These are phyloP conservation scores for Lactuca saligna DNA, from an alignment of 129 eudicot species.

Conservation along the genomic window DNA sequence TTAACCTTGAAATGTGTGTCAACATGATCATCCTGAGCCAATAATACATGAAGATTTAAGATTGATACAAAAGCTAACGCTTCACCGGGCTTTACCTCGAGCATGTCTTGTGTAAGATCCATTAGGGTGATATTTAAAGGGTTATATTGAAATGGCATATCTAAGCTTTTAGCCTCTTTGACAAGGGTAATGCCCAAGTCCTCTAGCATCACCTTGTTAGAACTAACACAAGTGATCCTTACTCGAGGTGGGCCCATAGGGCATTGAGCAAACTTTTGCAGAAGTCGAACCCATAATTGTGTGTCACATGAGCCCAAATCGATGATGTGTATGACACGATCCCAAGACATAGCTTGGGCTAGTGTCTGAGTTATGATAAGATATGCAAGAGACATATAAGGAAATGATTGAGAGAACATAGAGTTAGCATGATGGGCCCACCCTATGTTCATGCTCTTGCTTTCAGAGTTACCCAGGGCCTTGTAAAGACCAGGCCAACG, in stretches of 20 bases:
- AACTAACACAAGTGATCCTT: constrained; percentile 50
- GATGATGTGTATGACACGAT: constrained; percentile 46
- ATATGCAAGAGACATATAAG: constrained; percentile 41
- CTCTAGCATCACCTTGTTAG: constrained; percentile 37
- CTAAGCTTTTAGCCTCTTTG: constrained; percentile 45
- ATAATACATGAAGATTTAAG: constrained; percentile 38
- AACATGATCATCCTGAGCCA: constrained; percentile 46
- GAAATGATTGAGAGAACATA: constrained; percentile 31
- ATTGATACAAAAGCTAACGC: constrained; percentile 50
- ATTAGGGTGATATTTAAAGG: constrained; percentile 35
- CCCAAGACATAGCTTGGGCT: constrained; percentile 36
- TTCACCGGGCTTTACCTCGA: constrained; percentile 43
- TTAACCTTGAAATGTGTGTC: constrained; percentile 34
- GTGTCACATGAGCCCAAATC: constrained; percentile 54
- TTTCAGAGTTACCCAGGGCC: constrained; percentile 31
- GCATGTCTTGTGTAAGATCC: constrained; percentile 45
- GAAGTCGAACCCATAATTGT: constrained; percentile 40
- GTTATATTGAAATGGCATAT: constrained; percentile 46
- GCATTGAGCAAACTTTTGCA: constrained; percentile 30
- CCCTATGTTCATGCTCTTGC: constrained; percentile 16
- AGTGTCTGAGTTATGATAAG: constrained; percentile 35
- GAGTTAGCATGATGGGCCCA: constrained; percentile 35
- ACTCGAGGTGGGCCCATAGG: constrained; percentile 46
- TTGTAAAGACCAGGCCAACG: constrained; percentile 65
- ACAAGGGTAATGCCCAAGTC: constrained; percentile 36